Base-by-base conservation (phyloP, 352 stramenopile genomes). In the Thraustochytrium sp. region DNA sequence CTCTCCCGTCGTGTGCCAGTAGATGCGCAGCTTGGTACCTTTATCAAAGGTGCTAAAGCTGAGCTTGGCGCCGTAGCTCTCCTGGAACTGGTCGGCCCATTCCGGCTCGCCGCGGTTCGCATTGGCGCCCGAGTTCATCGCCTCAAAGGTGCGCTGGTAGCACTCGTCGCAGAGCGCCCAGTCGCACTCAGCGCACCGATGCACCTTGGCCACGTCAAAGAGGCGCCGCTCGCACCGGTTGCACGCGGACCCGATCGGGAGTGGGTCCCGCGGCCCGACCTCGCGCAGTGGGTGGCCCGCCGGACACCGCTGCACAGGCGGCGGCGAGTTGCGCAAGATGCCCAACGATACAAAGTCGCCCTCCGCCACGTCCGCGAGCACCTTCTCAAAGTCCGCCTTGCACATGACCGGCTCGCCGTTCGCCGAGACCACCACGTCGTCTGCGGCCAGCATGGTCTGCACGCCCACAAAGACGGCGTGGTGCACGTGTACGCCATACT, bases 381-480 rank as follows among this genome's bases (percentile, higher is more conserved):
- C 53, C 31, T 34, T 26, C 68, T 37, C 68, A 61, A 80, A 63
- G 48, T 80, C 68, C 0, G 34, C 51, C 21, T 37, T 48, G 51
- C 53, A 65, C 11, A 55, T 3, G n/a, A 80, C 68, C 9, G 68
- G 34, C 37, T 80, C 53, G 16, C 68, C 68, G 42, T 80, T 80
- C 44, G 42, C 68, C 0, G n/a, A 46, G 13, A 80, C 68, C 2
- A 80, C 38, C 48, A 80, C 42, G 26, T 80, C 68, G 38, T 80
- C 68, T 16, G 68, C 68, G 5, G 68, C 68, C 16, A 80, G 76
- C 68, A 64, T 80, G 13, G 68, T 80, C 16, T 80, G 68, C 42
- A 80, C 48, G 53, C 68, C 68, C 37, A 80, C 68, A 80, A 80
- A 80, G 5, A 26, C 68, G 18, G 68, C 68, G 38, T 80, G 68